Conservation (phyloP, 2,329 filamentous ascomycete genomes). For the Capronia epimyces region DNA sequence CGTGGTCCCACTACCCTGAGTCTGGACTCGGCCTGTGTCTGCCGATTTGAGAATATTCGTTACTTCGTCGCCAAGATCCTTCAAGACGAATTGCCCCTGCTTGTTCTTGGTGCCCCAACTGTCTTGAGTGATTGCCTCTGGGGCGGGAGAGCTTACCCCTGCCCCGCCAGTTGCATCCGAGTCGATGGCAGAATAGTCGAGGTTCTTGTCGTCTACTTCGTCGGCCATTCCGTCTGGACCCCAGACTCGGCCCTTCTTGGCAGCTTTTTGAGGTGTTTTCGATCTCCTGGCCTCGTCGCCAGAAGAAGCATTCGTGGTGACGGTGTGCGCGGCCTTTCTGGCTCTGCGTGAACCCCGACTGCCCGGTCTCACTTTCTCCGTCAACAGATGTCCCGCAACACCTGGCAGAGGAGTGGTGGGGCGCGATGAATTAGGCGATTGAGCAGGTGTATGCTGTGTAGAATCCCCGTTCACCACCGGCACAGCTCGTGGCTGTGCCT, state of each 20-base stretch:
- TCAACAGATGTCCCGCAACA: constrained; percentile 58
- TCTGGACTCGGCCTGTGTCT: constrained; percentile 56
- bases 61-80: constrained; percentile 89
- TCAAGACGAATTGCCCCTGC: constrained; percentile 89
- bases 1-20: constrained; percentile 53
- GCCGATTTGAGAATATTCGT: constrained; percentile 79
- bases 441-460: constrained; percentile 63
- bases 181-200: constrained; percentile 79
- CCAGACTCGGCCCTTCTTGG: constrained; percentile 89
- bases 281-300: constrained; percentile 69
- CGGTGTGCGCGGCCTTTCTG: constrained; percentile 60
- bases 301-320: constrained; percentile 64
- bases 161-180: constrained; percentile 38
- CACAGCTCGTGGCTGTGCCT: constrained; percentile 45
- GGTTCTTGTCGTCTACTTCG: constrained; percentile 70
- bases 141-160: constrained; percentile 47
- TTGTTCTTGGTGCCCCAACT: constrained; percentile 79
- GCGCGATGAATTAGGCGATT: constrained; percentile 70
- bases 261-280: constrained; percentile 50
- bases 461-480: constrained; percentile 44
- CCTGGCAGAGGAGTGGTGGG: constrained; percentile 65
- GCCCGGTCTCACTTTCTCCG: constrained; percentile 67
- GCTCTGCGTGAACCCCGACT: constrained; percentile 75
- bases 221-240: constrained; percentile 81
- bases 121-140: constrained; percentile 70